Percentiles rank a stretch among this genome's conserved stretches.
phyloP scores from a whole-genome alignment of 441 rosid genomes.

The Kokia cookei region DNA sequence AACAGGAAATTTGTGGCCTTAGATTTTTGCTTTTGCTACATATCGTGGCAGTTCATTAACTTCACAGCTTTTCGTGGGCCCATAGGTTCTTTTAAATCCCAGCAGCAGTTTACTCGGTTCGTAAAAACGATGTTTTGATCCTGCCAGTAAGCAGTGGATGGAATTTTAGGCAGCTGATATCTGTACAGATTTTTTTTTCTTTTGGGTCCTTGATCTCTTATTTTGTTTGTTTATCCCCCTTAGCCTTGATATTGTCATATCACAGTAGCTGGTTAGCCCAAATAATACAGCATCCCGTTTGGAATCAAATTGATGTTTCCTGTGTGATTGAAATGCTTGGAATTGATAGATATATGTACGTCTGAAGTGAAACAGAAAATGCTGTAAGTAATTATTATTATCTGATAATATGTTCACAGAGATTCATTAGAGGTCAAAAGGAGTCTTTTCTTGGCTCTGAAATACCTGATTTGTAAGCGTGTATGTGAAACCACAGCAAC shows the following conservation, averaged over 20 bases:
- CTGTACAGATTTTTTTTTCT: slow-evolving; percentile 38
- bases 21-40: slow-evolving; percentile 20
- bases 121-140: slow-evolving; percentile 14
- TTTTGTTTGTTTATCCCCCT: not conserved
- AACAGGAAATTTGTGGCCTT: slow-evolving; percentile 2
- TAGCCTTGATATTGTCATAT: slow-evolving; percentile 14
- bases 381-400: slow-evolving; percentile 51
- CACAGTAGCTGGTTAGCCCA: slow-evolving; percentile 32
- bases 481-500: too few relatives aligned
- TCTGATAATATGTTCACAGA: slow-evolving; percentile 19
- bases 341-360: slow-evolving; percentile 20
- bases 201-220: not conserved
- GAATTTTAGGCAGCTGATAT: slow-evolving; percentile 37
- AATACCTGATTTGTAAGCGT: too few relatives aligned
- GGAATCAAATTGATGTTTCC: slow-evolving; percentile 21
- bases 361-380: slow-evolving; percentile 18
- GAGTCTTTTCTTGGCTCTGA: not conserved
- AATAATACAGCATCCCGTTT: slow-evolving; percentile 28
- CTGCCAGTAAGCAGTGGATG: slow-evolving; percentile 35
- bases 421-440: slow-evolving; percentile 17
- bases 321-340: slow-evolving; percentile 20
- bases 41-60: slow-evolving; percentile 18
- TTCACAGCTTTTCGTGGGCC: slow-evolving; percentile 10
- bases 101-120: slow-evolving; percentile 23
- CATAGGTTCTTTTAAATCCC: slow-evolving; percentile 4